Conservation (phyloP, 2,329 filamentous ascomycete species). For the Alternaria gansuensis region DNA sequence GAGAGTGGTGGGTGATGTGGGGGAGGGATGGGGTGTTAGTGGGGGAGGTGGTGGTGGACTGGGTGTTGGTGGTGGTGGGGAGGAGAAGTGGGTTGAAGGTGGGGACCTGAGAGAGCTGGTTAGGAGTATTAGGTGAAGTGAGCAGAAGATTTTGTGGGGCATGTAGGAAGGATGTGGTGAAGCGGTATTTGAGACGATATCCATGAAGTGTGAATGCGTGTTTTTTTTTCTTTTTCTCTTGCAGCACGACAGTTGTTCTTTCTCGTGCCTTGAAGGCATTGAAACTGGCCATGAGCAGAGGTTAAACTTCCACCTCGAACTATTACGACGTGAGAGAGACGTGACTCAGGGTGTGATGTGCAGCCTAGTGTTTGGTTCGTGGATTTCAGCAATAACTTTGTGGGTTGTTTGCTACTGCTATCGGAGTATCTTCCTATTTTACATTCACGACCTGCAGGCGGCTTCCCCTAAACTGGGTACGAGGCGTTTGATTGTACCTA, state of each 20-base stretch:
- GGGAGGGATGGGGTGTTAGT: conserved; percentile 61
- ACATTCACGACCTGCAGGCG: not conserved
- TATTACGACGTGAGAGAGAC: not conserved
- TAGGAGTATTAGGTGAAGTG: conserved; percentile 53
- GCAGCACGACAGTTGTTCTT: not conserved
- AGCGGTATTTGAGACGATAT: not conserved
- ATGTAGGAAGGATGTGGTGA: not conserved
- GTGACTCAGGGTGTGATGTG: not conserved
- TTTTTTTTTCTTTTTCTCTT: not conserved
- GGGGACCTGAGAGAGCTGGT: conserved; percentile 61
- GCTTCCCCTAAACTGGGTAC: not conserved
- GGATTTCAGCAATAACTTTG: not conserved
- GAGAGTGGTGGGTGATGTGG: conserved; percentile 59
- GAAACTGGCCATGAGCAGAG: too few species aligned
- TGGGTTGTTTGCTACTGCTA: not conserved
- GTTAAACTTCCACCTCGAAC: too few species aligned
- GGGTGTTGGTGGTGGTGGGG: conserved; percentile 53
- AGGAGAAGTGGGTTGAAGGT: conserved; percentile 60
- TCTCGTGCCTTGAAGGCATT: not conserved
- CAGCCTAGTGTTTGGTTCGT: not conserved
- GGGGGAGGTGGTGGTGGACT: conserved; percentile 46
- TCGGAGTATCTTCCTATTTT: not conserved
- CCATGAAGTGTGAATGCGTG: too few species aligned
- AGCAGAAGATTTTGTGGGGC: not conserved
- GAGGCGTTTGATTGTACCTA: not conserved